A percentile compares a stretch with the other conserved stretches of the same genome.
Evolutionary conservation across 805 yeast genomes (phyloP).

Genomic region (Lipomyces kockii): DNA sequence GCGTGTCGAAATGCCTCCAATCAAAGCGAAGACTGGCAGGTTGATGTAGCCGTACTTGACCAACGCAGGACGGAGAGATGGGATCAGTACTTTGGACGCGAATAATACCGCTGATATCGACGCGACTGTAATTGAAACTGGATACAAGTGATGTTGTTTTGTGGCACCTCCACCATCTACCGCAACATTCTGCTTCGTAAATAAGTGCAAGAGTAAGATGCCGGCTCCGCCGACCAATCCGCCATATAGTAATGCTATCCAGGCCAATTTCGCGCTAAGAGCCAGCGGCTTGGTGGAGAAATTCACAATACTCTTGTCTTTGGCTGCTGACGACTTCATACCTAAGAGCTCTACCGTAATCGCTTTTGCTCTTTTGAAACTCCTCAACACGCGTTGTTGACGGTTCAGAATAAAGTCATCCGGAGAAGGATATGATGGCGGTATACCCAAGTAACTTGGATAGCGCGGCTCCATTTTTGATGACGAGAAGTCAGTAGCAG

Average conservation of each 20-base stretch:
- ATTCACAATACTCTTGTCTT: not conserved
- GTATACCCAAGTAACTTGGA: constrained; percentile 20
- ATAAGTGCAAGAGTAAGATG: constrained; percentile 5
- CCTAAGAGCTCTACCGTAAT: not conserved
- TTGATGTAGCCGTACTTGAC: constrained; percentile 27
- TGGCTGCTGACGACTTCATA: not conserved
- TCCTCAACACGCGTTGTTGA: not conserved
- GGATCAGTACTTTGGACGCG: constrained; percentile 16
- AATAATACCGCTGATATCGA: constrained; percentile 11
- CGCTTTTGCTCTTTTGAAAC: not conserved
- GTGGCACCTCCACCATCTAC: constrained; percentile 25
- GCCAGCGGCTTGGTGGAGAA: not conserved
- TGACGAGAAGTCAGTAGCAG: not conserved
- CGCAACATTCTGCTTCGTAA: constrained; percentile 6
- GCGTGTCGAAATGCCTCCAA: not conserved
- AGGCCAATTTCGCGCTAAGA: constrained; percentile 15
- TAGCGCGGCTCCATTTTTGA: not conserved
- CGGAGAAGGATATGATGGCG: constrained; percentile 12
- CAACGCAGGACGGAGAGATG: constrained; percentile 13
- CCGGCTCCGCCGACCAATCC: constrained; percentile 9
- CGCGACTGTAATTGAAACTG: constrained; percentile 25
- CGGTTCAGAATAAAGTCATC: constrained; percentile 13
- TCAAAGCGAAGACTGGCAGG: constrained; percentile 11
- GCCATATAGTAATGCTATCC: constrained; percentile 18
- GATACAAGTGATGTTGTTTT: constrained; percentile 26